Percentiles rank a stretch among this genome's conserved stretches.
Conservation (phyloP, 176 grass and related monocot species). For the Elymus sibiricus region DNA sequence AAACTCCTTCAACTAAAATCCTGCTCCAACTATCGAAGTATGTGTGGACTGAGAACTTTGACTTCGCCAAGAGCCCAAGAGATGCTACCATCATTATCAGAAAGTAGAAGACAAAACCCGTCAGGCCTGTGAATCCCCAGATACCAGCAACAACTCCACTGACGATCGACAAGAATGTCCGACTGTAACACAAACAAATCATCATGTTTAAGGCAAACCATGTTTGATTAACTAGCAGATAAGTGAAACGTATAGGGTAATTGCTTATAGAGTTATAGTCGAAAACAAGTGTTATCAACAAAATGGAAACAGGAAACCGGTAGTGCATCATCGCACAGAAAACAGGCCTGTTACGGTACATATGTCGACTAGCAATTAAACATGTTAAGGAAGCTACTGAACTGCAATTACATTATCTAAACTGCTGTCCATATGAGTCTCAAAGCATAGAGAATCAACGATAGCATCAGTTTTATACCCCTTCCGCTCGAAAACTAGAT, state of each 20-base stretch:
- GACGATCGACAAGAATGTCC: constrained; percentile 90
- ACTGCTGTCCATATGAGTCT: not conserved
- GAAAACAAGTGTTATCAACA: not conserved
- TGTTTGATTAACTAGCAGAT: not conserved
- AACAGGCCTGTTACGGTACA: not conserved
- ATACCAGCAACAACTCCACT: constrained; percentile 91
- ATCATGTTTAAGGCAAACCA: constrained; percentile 12
- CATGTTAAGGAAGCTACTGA: not conserved
- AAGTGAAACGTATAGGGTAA: not conserved
- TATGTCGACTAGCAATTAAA: not conserved
- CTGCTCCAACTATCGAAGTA: constrained; percentile 92
- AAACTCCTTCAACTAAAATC: constrained; percentile 77
- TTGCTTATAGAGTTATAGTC: not conserved
- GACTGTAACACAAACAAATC: constrained; percentile 42
- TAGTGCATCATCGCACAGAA: not conserved
- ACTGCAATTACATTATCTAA: not conserved
- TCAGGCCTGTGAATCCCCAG: constrained; percentile 84
- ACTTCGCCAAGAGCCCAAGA: constrained; percentile 62
- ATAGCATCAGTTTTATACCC: not conserved
- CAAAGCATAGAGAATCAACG: not conserved
- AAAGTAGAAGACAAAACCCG: constrained; percentile 87
- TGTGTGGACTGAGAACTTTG: constrained; percentile 71
- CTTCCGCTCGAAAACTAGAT: not conserved
- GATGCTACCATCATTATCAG: constrained; percentile 68
- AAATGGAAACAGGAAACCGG: not conserved